Percentiles rank a stretch among this genome's conserved stretches.
phyloP scores from a whole-genome alignment of 2,329 filamentous ascomycete species.

The Dactylonectria macrodidyma region DNA sequence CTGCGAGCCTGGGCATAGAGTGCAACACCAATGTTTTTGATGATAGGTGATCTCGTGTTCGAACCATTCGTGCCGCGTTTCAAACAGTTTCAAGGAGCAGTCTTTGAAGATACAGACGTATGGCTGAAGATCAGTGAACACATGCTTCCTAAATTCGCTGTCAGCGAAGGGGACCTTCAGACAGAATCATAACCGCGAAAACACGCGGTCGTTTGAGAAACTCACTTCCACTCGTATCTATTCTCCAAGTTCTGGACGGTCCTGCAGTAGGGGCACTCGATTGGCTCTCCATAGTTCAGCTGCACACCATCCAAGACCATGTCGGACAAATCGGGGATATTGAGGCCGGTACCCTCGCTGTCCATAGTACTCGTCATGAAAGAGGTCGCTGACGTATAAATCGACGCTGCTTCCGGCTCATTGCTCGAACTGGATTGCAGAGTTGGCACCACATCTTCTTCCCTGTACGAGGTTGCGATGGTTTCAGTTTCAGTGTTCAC shows the following conservation, averaged over 20 bases:
- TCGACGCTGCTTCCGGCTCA: not conserved
- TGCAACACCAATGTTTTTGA: conserved; percentile 10
- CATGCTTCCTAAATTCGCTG: conserved; percentile 10
- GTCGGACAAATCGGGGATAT: conserved; percentile 15
- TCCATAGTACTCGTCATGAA: conserved; percentile 9
- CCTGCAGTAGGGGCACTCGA: conserved; percentile 26
- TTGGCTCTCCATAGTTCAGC: conserved; percentile 9
- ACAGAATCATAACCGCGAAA: not conserved
- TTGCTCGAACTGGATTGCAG: not conserved
- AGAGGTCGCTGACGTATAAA: conserved; percentile 19
- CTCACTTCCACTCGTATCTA: conserved; percentile 22
- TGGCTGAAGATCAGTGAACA: conserved; percentile 19
- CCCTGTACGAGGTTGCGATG: conserved; percentile 18
- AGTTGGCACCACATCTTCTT: not conserved
- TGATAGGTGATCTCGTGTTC: conserved; percentile 12
- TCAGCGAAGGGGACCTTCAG: not conserved
- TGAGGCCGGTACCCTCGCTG: not conserved
- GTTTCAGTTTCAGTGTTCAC: conserved; percentile 3
- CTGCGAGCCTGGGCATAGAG: not conserved
- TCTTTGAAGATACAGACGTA: conserved; percentile 27
- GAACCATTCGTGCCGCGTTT: conserved; percentile 19
- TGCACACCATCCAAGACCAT: conserved; percentile 17
- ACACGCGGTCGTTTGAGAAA: not conserved
- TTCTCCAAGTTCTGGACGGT: conserved; percentile 16
- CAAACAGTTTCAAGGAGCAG: conserved; percentile 9